Conservation (phyloP, 306 rosid species). For the Quercus suber region DNA sequence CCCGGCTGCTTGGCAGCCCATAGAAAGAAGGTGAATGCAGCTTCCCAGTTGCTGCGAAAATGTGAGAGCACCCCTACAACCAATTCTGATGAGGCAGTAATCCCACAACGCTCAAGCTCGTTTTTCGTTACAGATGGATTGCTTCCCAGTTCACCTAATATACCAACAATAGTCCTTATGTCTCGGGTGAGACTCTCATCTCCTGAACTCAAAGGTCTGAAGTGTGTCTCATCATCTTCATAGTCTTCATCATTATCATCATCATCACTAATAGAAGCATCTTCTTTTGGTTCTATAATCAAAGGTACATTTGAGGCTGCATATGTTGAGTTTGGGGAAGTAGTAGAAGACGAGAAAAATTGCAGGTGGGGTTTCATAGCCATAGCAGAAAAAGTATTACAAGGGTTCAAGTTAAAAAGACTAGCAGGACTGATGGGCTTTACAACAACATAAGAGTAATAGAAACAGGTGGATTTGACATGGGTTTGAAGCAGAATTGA, state of each 20-base stretch:
- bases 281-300: conserved; percentile 1
- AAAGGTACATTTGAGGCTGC: conserved; percentile 17
- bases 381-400: conserved; percentile 1
- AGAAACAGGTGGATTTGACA: conserved; percentile 4
- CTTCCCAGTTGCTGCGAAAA: conserved; percentile 80
- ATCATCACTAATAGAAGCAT: conserved; percentile 10
- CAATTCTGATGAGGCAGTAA: conserved; percentile 52
- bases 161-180: conserved; percentile 53
- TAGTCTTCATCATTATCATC: conserved; percentile 3
- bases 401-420: conserved; percentile 24
- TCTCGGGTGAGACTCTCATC: conserved; percentile 38
- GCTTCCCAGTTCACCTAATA: conserved; percentile 35
- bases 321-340: conserved; percentile 21
- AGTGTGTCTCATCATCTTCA: conserved; percentile 16
- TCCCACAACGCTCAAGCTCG: conserved; percentile 55
- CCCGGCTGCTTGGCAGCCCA: conserved; percentile 80
- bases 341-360: conserved; percentile 23
- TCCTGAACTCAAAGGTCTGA: conserved; percentile 22
- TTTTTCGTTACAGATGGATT: conserved; percentile 33
- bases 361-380: conserved; percentile 11
- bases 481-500: conserved; percentile 22
- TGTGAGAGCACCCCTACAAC: conserved; percentile 69
- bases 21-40: conserved; percentile 75
- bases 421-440: conserved; percentile 19
- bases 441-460: not conserved